Evolutionary conservation across 2,329 filamentous ascomycete genomes (phyloP).

Genomic region (Dryadomyces sulphureus): DNA sequence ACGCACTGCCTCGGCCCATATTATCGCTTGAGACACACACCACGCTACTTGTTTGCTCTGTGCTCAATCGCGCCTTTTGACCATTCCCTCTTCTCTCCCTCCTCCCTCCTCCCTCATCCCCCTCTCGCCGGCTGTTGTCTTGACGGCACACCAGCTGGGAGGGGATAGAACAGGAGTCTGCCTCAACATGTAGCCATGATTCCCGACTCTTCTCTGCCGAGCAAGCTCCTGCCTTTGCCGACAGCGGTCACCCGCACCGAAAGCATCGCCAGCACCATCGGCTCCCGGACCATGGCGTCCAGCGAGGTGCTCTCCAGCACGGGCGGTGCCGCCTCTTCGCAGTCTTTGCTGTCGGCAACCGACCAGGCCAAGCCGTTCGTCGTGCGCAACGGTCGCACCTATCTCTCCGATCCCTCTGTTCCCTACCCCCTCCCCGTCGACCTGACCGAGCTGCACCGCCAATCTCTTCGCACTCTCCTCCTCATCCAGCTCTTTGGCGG

Average conservation of each 20-base stretch:
- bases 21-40: no score
- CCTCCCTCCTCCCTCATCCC: no score
- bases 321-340: conserved; percentile 20
- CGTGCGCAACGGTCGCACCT: conserved; percentile 65
- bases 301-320: conserved; percentile 29
- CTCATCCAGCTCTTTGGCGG: conserved; percentile 69
- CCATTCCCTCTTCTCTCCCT: no score
- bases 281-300: conserved; percentile 28
- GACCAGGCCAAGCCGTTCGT: conserved; percentile 41
- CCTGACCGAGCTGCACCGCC: conserved; percentile 67
- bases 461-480: conserved; percentile 70
- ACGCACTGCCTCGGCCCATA: no score
- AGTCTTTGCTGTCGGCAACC: conserved; percentile 11
- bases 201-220: neutral
- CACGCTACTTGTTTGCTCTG: no score
- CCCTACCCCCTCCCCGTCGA: conserved; percentile 82
- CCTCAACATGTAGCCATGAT: neutral
- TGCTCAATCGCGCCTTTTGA: no score
- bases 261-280: conserved; percentile 25
- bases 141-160: no score
- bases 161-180: neutral
- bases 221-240: conserved; percentile 9
- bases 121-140: no score
- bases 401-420: conserved; percentile 57
- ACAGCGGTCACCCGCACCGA: conserved; percentile 21